Conservation (phyloP, 441 rosid species). For the Theobroma grandiflorum region DNA sequence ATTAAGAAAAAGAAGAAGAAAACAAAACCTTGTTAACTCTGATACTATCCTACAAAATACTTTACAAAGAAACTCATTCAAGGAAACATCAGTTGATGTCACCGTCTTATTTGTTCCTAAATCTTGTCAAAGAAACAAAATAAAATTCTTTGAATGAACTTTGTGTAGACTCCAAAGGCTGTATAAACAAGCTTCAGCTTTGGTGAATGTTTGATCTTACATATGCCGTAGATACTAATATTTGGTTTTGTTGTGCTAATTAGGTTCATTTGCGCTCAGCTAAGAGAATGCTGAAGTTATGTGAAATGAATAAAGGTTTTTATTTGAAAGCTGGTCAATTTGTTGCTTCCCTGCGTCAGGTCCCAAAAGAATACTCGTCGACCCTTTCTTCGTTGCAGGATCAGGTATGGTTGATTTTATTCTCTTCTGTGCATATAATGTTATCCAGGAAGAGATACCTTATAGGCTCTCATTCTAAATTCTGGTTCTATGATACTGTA, state of each 20-base stretch:
- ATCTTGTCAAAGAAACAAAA: not conserved
- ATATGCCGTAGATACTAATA: not conserved
- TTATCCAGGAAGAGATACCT: conserved; percentile 19
- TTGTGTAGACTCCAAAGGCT: not conserved
- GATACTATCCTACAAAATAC: not conserved
- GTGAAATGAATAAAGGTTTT: conserved; percentile 87
- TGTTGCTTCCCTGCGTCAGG: conserved; percentile 77
- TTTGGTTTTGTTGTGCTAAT: not conserved
- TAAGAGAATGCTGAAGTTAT: conserved; percentile 64
- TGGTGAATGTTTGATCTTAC: conserved; percentile 10
- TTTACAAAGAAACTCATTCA: not conserved
- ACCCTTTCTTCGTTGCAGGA: conserved; percentile 83
- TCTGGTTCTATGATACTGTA: conserved; percentile 33
- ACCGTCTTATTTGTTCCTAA: not conserved
- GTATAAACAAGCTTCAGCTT: not conserved
- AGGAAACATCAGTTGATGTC: not conserved
- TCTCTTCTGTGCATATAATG: not conserved
- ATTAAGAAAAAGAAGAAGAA: not conserved
- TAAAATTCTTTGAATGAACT: not conserved
- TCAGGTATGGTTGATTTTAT: conserved; percentile 51
- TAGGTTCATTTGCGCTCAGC: conserved; percentile 91
- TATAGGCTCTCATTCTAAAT: conserved; percentile 33
- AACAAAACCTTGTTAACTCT: not conserved
- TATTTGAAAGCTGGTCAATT: conserved; percentile 96
- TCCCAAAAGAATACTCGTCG: conserved; percentile 74